Evolutionary conservation across 352 stramenopile species (phyloP).

Genomic region (Peronospora belbahrii): DNA sequence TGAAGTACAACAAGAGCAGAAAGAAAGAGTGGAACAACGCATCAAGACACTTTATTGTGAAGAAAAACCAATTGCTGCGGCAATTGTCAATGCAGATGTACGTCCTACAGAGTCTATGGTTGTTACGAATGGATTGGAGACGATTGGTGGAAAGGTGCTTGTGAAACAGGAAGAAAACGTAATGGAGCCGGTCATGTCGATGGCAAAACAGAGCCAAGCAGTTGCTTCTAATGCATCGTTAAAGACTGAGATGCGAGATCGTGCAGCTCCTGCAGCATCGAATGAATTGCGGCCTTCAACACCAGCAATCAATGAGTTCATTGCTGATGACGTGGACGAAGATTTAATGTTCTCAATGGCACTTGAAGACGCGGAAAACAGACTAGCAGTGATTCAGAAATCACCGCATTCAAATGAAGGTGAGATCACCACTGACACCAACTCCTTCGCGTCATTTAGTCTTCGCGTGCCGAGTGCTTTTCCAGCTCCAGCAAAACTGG

Average conservation of each 20-base stretch:
- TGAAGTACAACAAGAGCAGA: conserved; percentile 41
- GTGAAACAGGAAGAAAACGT: neutral
- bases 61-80: neutral
- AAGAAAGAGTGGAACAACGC: conserved; percentile 39
- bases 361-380: conserved; percentile 56
- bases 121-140: too few relatives aligned
- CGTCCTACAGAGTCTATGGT: neutral
- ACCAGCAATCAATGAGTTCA: conserved; percentile 37
- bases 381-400: conserved; percentile 30
- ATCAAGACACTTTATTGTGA: conserved; percentile 35
- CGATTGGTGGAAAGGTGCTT: neutral
- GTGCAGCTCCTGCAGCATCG: neutral
- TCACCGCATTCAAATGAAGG: neutral
- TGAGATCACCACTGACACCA: neutral
- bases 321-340: conserved; percentile 54
- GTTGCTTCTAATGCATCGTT: neutral
- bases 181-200: neutral
- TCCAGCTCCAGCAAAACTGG: neutral
- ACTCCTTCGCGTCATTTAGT: neutral
- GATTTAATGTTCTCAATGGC: conserved; percentile 58
- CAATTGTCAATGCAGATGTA: neutral
- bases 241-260: neutral
- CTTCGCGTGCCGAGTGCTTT: neutral
- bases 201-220: neutral
- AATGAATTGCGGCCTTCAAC: neutral